Conservation (phyloP, 306 rosid species). For the Gastrolobium villosum region DNA sequence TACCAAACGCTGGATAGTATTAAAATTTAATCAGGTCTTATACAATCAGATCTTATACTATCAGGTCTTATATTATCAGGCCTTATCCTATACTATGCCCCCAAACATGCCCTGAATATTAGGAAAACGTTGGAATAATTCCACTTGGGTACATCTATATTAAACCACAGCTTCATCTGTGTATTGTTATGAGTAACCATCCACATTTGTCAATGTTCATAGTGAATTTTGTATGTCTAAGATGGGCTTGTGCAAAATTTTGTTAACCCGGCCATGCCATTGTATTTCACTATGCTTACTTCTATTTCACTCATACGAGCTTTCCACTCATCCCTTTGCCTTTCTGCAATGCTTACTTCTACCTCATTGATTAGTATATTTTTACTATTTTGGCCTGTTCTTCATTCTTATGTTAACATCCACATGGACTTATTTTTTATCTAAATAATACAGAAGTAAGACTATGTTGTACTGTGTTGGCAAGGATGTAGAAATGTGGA, state of each 20-base stretch:
- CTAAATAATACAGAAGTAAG: not conserved
- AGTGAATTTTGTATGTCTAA: not conserved
- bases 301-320: not conserved
- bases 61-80: too few relatives aligned
- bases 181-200: not conserved
- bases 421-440: not conserved
- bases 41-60: too few relatives aligned
- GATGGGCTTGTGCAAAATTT: not conserved
- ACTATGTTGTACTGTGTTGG: not conserved
- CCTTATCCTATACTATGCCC: too few relatives aligned
- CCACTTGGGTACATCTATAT: not conserved
- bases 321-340: not conserved
- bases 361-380: not conserved
- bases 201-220: not conserved
- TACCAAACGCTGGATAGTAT: too few relatives aligned
- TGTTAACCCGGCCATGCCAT: not conserved
- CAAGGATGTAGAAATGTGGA: not conserved
- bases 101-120: too few relatives aligned
- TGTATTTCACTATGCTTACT: not conserved
- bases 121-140: not conserved
- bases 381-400: not conserved
- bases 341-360: constrained; percentile 4
- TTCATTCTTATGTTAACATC: not conserved
- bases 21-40: too few relatives aligned
- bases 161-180: not conserved